Evolutionary conservation across 257 asterid genomes (phyloP).

Genomic region (Solanum appendiculatum): DNA sequence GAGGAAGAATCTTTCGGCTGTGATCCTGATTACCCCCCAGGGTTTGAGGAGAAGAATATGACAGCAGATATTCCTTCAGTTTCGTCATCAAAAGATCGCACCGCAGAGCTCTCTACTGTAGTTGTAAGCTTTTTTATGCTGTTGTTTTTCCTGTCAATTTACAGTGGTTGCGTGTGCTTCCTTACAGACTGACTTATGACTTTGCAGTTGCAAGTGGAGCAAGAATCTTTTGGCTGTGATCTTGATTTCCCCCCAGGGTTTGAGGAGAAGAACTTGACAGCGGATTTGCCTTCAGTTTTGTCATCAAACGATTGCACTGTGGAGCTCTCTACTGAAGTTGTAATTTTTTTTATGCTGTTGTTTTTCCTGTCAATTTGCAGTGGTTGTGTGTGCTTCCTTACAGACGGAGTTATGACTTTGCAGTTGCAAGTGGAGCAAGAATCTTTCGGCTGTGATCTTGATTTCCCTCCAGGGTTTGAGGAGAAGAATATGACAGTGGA

Average conservation of each 20-base stretch:
- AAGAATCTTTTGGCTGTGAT: slow-evolving; percentile 34
- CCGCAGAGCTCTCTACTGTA: slow-evolving; percentile 28
- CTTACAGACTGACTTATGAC: slow-evolving; percentile 17
- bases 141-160: slow-evolving; percentile 3
- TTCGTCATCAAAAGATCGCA: slow-evolving; percentile 9
- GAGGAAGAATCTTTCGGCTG: slow-evolving; percentile 27
- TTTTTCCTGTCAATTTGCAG: slow-evolving; percentile 1
- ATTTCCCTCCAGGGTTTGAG: slow-evolving; percentile 83
- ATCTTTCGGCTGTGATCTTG: slow-evolving; percentile 36
- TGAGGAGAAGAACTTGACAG: slow-evolving; percentile 23
- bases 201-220: slow-evolving; percentile 31
- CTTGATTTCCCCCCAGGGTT: slow-evolving; percentile 67
- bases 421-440: slow-evolving; percentile 44
- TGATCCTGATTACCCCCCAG: slow-evolving; percentile 60
- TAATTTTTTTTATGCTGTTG: slow-evolving; percentile 22
- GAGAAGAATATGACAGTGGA: slow-evolving; percentile 22
- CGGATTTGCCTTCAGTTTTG: slow-evolving; percentile 13
- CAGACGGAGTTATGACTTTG: slow-evolving; percentile 16
- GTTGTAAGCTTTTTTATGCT: slow-evolving; percentile 30
- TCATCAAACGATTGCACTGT: slow-evolving; percentile 12
- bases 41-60: slow-evolving; percentile 39
- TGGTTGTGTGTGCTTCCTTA: slow-evolving; percentile 11
- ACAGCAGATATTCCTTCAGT: slow-evolving; percentile 12
- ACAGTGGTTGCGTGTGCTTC: slow-evolving; percentile 2
- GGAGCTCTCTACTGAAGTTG: slow-evolving; percentile 33